These are phyloP conservation scores for Craterostigma plantagineum DNA, from an alignment of 257 asterid genomes.

Conservation along the genomic window DNA sequence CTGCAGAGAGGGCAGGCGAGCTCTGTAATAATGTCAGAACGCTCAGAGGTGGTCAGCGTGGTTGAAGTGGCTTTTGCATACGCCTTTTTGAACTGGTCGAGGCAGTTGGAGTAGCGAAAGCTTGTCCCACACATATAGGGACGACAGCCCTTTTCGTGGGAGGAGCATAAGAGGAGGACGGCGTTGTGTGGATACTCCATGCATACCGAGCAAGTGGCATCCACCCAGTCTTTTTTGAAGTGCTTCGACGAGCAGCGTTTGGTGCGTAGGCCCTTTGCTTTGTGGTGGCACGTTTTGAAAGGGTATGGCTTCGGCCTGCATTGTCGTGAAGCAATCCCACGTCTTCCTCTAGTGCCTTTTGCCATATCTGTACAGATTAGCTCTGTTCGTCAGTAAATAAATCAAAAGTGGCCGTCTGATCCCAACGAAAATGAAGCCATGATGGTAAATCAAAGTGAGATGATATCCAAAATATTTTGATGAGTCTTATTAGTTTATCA, in stretches of 20 bases:
- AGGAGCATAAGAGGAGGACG: slow-evolving; percentile 91
- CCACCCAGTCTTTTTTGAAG: slow-evolving; percentile 78
- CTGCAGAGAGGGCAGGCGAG: slow-evolving; percentile 95
- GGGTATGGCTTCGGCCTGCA: slow-evolving; percentile 70
- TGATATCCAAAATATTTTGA: too few species aligned
- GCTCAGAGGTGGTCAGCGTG: slow-evolving; percentile 16
- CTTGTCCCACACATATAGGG: slow-evolving; percentile 99
- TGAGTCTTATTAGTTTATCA: too few species aligned
- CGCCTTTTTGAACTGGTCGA: slow-evolving; percentile 86
- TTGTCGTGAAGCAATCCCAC: slow-evolving; percentile 53
- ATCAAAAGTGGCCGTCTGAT: too few species aligned
- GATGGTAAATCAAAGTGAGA: too few species aligned
- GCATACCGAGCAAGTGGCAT: slow-evolving; percentile 86
- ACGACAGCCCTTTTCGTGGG: slow-evolving; percentile 91
- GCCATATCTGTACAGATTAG: slow-evolving; percentile 32
- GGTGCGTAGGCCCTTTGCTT: slow-evolving; percentile 14
- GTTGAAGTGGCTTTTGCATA: slow-evolving; percentile 33
- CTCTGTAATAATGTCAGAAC: slow-evolving; percentile 33
- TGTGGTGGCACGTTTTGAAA: slow-evolving; percentile 17
- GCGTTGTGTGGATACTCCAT: slow-evolving; percentile 98
- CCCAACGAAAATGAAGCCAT: too few species aligned
- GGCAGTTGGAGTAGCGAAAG: slow-evolving; percentile 83
- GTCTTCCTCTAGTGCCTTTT: slow-evolving; percentile 79
- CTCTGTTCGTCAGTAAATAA: too few species aligned
- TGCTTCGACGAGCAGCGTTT: slow-evolving; percentile 31